Evolutionary conservation across 441 rosid genomes (phyloP).

Genomic region (Macaranga tanarius): DNA sequence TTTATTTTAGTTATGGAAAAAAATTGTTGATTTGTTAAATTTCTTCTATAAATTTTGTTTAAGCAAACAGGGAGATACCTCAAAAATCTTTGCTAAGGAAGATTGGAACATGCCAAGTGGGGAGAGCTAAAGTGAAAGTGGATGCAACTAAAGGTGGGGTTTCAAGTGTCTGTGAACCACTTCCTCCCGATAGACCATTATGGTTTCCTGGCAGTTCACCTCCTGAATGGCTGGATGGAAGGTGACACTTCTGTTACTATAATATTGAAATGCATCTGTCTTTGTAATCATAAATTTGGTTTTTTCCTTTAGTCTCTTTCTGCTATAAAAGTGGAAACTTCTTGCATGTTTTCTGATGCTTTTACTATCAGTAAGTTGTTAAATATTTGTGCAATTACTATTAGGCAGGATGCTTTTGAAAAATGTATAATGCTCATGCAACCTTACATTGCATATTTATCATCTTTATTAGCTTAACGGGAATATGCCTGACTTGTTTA

Average conservation of each 20-base stretch:
- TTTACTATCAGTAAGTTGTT: too few species aligned
- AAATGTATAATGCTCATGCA: too few species aligned
- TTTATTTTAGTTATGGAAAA: too few species aligned
- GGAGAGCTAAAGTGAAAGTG: conserved; percentile 28
- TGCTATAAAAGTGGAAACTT: neutral
- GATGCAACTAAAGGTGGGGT: conserved; percentile 81
- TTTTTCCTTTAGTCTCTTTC: too few species aligned
- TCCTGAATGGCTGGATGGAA: conserved; percentile 93
- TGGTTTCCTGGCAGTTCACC: conserved; percentile 95
- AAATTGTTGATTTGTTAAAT: too few species aligned
- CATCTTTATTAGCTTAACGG: neutral
- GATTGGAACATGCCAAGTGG: conserved; percentile 9
- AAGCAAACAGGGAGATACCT: conserved; percentile 31
- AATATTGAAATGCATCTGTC: neutral
- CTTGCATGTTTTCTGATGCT: too few species aligned
- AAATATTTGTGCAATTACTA: too few species aligned
- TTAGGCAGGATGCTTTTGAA: too few species aligned
- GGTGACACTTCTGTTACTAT: conserved; percentile 33
- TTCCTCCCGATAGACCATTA: conserved; percentile 89
- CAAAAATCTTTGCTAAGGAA: conserved; percentile 21
- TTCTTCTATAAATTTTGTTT: too few species aligned
- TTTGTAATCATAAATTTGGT: neutral
- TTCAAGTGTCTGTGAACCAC: conserved; percentile 82
- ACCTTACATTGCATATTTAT: neutral
- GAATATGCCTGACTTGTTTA: neutral